phyloP scores from a whole-genome alignment of 345 rosid genomes.

The Geranium rotundifolium region DNA sequence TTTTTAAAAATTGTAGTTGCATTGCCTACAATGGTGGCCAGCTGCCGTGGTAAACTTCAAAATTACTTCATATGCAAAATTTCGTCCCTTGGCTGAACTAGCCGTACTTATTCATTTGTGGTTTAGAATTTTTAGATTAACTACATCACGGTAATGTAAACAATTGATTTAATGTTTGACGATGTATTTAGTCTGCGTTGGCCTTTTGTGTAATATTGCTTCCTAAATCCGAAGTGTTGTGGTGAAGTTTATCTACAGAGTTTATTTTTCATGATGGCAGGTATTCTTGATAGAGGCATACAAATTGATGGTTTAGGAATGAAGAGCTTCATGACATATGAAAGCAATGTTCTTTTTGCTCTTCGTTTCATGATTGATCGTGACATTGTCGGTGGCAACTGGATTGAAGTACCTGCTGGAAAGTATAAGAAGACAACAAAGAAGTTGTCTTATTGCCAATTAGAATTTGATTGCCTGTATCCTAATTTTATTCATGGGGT shows the following conservation, averaged over 20 bases:
- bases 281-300: slow-evolving; percentile 90
- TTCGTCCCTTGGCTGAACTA: neutral
- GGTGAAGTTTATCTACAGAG: neutral
- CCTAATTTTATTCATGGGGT: slow-evolving; percentile 20
- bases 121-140: neutral
- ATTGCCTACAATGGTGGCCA: slow-evolving; percentile 82
- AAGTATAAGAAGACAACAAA: slow-evolving; percentile 58
- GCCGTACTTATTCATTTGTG: neutral
- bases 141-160: neutral
- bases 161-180: neutral
- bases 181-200: too few relatives aligned
- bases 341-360: slow-evolving; percentile 87
- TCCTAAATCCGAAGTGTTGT: neutral
- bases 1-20: slow-evolving; percentile 90
- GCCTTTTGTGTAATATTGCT: neutral
- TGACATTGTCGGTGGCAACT: slow-evolving; percentile 84
- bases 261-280: slow-evolving; percentile 22
- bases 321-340: slow-evolving; percentile 85
- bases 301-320: slow-evolving; percentile 86
- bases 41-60: slow-evolving; percentile 62
- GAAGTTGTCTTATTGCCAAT: slow-evolving; percentile 64
- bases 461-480: slow-evolving; percentile 96
- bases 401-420: slow-evolving; percentile 90
- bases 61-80: neutral
- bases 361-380: slow-evolving; percentile 96